These are phyloP conservation scores for Cyberlindnera sargentensis DNA, from an alignment of 805 yeast species.

Conservation along the genomic window DNA sequence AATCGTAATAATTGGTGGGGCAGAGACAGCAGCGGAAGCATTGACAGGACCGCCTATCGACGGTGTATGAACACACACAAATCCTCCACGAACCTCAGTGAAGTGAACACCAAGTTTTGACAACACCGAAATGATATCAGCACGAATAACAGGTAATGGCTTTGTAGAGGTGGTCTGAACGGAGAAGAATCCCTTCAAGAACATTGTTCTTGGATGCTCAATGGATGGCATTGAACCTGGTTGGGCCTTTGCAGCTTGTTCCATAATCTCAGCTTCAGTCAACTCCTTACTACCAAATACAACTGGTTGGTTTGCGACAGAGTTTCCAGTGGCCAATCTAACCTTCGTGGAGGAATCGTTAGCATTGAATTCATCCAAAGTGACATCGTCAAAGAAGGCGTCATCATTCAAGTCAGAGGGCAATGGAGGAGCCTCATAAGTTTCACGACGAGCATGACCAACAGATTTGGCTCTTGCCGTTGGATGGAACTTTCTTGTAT, in stretches of 20 bases:
- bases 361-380: constrained; percentile 45
- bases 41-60: constrained; percentile 27
- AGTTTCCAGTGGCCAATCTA: constrained; percentile 8
- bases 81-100: constrained; percentile 91
- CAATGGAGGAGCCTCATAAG: constrained; percentile 21
- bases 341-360: constrained; percentile 11
- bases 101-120: constrained; percentile 71
- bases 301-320: constrained; percentile 1
- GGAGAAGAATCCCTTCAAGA: constrained; percentile 87
- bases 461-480: constrained; percentile 84
- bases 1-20: not conserved
- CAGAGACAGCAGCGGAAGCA: not conserved
- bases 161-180: constrained; percentile 94
- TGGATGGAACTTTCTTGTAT: constrained; percentile 49
- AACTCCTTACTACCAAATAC: constrained; percentile 23
- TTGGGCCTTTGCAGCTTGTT: constrained; percentile 48
- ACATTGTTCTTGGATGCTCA: constrained; percentile 85
- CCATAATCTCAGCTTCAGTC: constrained; percentile 42
- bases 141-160: constrained; percentile 81
- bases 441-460: constrained; percentile 62
- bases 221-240: constrained; percentile 88
- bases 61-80: constrained; percentile 68
- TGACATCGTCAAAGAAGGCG: constrained; percentile 44
- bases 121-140: constrained; percentile 73
- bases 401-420: constrained; percentile 34